Percentiles rank a stretch among this genome's conserved stretches.
Evolutionary conservation across 768 basidiomycete species (phyloP).

Genomic region (Termitomyces sp.): DNA sequence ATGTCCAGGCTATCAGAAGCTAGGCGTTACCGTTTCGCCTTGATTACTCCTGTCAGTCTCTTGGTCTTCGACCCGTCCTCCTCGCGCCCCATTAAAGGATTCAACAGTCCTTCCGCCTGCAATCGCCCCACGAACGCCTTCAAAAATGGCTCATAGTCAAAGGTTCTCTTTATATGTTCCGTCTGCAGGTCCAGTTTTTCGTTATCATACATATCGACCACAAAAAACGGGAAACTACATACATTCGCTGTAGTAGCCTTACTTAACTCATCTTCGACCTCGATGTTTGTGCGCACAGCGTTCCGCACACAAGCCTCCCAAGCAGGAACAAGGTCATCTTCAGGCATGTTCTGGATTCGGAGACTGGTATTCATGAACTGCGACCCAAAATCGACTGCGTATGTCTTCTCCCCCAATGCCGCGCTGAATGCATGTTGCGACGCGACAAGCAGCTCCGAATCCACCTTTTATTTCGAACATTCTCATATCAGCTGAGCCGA

Average conservation of each 20-base stretch:
- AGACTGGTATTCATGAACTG: constrained; percentile 36
- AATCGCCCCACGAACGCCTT: constrained; percentile 35
- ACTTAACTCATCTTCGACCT: constrained; percentile 43
- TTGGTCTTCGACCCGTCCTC: constrained; percentile 24
- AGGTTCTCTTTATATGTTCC: constrained; percentile 52
- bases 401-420: constrained; percentile 23
- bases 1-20: not conserved
- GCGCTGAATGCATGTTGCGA: constrained; percentile 24
- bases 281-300: constrained; percentile 32
- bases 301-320: constrained; percentile 44
- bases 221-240: constrained; percentile 15
- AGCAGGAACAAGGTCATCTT: constrained; percentile 25
- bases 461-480: constrained; percentile 26
- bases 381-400: constrained; percentile 38
- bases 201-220: not conserved
- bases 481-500: not conserved
- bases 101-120: constrained; percentile 41
- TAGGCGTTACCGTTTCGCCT: constrained; percentile 1
- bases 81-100: constrained; percentile 33
- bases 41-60: not conserved
- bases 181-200: constrained; percentile 26
- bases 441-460: constrained; percentile 25
- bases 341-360: constrained; percentile 37
- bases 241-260: constrained; percentile 41
- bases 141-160: constrained; percentile 60